phyloP scores from a whole-genome alignment of 1,139 yeast genomes.

The Wickerhamomyces sp. region DNA sequence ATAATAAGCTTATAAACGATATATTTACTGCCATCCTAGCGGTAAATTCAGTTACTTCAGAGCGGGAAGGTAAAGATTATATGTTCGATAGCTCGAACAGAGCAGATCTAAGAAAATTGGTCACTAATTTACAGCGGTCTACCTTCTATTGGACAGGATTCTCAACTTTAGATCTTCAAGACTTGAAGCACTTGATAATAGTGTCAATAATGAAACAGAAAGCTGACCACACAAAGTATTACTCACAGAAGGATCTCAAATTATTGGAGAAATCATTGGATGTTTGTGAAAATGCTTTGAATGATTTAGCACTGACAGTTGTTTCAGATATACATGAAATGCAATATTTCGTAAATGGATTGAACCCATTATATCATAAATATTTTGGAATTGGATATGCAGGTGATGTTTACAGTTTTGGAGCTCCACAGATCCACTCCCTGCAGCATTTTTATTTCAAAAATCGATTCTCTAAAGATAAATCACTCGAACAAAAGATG shows the following conservation, averaged over 20 bases:
- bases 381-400: conserved; percentile 40
- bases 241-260: conserved; percentile 33
- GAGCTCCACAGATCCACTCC: conserved; percentile 55
- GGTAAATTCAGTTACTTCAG: conserved; percentile 70
- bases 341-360: conserved; percentile 45
- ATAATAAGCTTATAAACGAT: conserved; percentile 56
- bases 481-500: conserved; percentile 29
- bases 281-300: conserved; percentile 44
- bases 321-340: conserved; percentile 58
- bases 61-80: conserved; percentile 60
- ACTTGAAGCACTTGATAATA: conserved; percentile 44
- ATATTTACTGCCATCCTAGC: conserved; percentile 64
- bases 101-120: conserved; percentile 48
- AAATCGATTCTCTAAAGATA: conserved; percentile 38
- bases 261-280: conserved; percentile 40
- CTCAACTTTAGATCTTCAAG: conserved; percentile 49
- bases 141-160: conserved; percentile 78
- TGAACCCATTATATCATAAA: conserved; percentile 38
- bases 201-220: conserved; percentile 40
- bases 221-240: conserved; percentile 29
- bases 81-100: conserved; percentile 63
- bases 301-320: conserved; percentile 52
- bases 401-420: conserved; percentile 40
- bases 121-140: conserved; percentile 58
- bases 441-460: conserved; percentile 52